phyloP scores from a whole-genome alignment of 352 stramenopile species.

The Phytophthora constricta region DNA sequence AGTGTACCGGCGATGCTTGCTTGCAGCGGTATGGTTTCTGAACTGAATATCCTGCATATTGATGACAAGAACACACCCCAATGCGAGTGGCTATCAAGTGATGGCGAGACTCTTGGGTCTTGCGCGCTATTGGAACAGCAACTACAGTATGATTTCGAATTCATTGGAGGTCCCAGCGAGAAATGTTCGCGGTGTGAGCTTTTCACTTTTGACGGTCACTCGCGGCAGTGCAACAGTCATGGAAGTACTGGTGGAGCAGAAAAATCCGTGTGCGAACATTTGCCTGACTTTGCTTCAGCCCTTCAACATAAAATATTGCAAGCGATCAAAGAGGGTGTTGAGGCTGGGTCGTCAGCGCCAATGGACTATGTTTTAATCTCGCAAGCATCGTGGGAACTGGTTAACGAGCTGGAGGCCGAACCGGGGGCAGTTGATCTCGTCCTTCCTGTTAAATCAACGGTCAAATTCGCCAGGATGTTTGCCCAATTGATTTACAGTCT shows the following conservation, averaged over 20 bases:
- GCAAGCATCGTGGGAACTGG: constrained; percentile 64
- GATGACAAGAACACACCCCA: constrained; percentile 11
- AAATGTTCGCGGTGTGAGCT: constrained; percentile 31
- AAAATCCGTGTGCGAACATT: neutral
- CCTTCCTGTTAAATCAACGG: neutral
- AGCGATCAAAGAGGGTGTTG: constrained; percentile 39
- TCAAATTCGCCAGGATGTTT: constrained; percentile 34
- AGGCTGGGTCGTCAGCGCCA: constrained; percentile 15
- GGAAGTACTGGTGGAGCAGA: neutral
- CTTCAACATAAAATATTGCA: constrained; percentile 49
- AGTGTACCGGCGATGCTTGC: constrained; percentile 46
- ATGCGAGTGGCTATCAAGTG: constrained; percentile 6
- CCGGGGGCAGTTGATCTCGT: neutral
- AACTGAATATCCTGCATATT: constrained; percentile 30
- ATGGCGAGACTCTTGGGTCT: constrained; percentile 18
- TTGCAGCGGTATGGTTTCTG: constrained; percentile 28
- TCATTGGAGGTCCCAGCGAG: constrained; percentile 46
- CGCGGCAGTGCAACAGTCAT: neutral
- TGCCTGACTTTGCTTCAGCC: constrained; percentile 21
- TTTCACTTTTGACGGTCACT: constrained; percentile 29
- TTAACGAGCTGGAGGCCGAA: constrained; percentile 48
- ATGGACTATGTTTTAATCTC: constrained; percentile 62
- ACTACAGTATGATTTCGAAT: constrained; percentile 36
- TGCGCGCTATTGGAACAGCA: constrained; percentile 48
- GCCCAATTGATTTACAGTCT: constrained; percentile 46